Conservation (phyloP, 169 alveolate genomes). For the Plasmodium vivax region DNA sequence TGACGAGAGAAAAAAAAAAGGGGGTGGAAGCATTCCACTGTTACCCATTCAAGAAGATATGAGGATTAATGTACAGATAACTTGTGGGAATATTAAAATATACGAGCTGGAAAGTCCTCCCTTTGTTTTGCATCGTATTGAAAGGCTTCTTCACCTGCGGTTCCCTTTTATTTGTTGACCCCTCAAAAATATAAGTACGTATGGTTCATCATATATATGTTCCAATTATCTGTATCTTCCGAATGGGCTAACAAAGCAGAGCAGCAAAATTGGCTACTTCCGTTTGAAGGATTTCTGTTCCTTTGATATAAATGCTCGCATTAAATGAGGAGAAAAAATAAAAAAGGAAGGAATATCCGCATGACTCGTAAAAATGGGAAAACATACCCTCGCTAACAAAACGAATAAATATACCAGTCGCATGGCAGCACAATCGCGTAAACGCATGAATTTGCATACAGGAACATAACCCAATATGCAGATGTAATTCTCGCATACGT, state of each 20-base stretch:
- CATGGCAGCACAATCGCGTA: not conserved
- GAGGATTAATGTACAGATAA: not conserved
- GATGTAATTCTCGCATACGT: not conserved
- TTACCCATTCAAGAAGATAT: not conserved
- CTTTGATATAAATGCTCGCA: not conserved
- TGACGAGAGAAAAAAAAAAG: not conserved
- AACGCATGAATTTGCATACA: not conserved
- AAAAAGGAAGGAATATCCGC: slow-evolving; percentile 4
- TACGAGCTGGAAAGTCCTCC: not conserved
- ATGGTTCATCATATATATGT: not conserved
- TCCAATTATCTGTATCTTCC: not conserved
- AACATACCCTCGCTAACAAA: not conserved
- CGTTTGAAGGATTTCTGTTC: not conserved
- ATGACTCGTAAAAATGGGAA: slow-evolving; percentile 3
- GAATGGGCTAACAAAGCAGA: not conserved
- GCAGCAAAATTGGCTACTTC: not conserved
- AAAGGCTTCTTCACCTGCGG: not conserved
- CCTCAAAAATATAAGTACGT: not conserved
- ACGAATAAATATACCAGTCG: slow-evolving; percentile 1
- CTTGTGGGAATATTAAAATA: not conserved
- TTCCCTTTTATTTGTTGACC: not conserved
- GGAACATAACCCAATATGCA: not conserved
- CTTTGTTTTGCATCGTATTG: not conserved
- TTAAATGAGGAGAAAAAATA: not conserved
- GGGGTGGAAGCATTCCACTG: not conserved